A percentile compares a stretch with the other conserved stretches of the same genome.
Evolutionary conservation across 441 rosid genomes (phyloP).

Genomic region (Populus trichocarpa): DNA sequence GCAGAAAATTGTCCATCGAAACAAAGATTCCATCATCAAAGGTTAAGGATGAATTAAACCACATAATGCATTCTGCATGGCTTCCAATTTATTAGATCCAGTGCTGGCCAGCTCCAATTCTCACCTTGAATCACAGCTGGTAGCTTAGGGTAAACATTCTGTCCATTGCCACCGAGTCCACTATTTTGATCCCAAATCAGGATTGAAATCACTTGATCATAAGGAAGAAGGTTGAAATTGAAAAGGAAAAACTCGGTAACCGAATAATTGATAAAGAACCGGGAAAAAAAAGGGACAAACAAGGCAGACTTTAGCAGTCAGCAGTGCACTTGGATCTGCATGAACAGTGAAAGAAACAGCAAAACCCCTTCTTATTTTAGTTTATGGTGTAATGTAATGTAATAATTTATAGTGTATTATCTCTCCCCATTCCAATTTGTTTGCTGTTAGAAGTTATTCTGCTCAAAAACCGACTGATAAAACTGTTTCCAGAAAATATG

Average conservation of each 20-base stretch:
- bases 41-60: neutral
- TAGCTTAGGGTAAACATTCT: neutral
- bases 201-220: too few species aligned
- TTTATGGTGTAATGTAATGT: too few species aligned
- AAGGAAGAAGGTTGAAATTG: too few species aligned
- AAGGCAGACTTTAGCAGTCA: too few species aligned
- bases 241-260: too few species aligned
- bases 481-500: neutral
- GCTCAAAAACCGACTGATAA: neutral
- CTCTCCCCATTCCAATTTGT: neutral
- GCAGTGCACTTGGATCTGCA: too few species aligned
- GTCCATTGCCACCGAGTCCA: neutral
- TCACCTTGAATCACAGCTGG: neutral
- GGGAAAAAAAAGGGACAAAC: too few species aligned
- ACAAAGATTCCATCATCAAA: neutral
- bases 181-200: neutral
- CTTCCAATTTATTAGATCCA: neutral
- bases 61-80: neutral
- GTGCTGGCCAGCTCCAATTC: neutral
- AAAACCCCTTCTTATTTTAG: too few species aligned
- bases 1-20: neutral
- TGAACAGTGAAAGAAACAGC: too few species aligned
- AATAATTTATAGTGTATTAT: neutral
- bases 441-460: neutral
- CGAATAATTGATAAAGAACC: too few species aligned